A percentile compares a stretch with the other conserved stretches of the same genome.
These are phyloP conservation scores for Capsicum pubescens DNA, from an alignment of 257 asterid species.

Conservation along the genomic window DNA sequence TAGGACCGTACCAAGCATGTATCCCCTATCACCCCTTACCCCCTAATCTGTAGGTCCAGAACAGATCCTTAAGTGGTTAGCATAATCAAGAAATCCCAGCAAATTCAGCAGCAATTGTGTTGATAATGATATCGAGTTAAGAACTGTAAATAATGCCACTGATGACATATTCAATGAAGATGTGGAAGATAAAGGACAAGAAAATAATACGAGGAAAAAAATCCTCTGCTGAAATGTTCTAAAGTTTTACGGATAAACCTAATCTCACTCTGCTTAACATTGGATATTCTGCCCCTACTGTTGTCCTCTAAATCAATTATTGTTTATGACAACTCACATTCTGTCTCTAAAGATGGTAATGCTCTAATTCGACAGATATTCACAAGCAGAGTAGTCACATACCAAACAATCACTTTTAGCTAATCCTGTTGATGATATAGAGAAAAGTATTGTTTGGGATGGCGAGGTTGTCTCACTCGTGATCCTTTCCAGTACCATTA, in stretches of 20 bases:
- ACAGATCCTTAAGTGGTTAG: background rate
- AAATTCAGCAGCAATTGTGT: background rate
- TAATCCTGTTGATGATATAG: background rate
- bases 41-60: background rate
- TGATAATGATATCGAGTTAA: background rate
- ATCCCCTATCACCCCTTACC: background rate
- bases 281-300: background rate
- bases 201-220: background rate
- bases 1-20: background rate
- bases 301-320: background rate
- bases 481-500: constrained; percentile 7
- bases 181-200: background rate
- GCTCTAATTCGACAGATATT: background rate
- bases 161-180: background rate
- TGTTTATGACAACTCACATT: background rate
- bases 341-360: background rate
- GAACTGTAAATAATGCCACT: background rate
- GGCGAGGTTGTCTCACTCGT: background rate
- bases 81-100: background rate
- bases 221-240: background rate
- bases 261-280: background rate
- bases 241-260: constrained; percentile 9
- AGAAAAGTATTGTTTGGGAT: background rate
- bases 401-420: background rate
- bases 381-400: background rate